Percentiles rank a stretch among this genome's conserved stretches.
Conservation (phyloP, 768 basidiomycete genomes). For the Lactifluus volemus region DNA sequence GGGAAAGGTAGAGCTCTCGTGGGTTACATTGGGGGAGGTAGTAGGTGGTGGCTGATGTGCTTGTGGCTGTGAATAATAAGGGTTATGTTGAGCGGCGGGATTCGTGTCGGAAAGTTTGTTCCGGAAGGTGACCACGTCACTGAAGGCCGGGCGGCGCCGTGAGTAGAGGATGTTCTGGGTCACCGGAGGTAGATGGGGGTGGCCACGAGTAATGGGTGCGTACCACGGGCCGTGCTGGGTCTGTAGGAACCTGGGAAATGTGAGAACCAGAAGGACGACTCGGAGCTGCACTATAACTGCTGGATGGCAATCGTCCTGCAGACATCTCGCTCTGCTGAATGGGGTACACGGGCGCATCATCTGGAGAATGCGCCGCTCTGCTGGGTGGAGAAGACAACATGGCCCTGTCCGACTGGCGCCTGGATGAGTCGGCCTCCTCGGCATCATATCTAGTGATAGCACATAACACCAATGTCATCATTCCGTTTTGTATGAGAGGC, state of each 20-base stretch:
- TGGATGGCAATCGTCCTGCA: not conserved
- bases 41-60: not conserved
- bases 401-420: constrained; percentile 17
- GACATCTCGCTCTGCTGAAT: constrained; percentile 3
- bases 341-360: constrained; percentile 9
- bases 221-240: not conserved
- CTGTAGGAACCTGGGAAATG: not conserved
- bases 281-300: not conserved
- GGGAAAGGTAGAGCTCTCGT: constrained; percentile 8
- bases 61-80: constrained; percentile 6
- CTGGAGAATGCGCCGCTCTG: not conserved
- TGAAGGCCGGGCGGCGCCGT: not conserved
- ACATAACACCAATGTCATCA: constrained; percentile 6
- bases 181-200: constrained; percentile 4
- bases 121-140: not conserved
- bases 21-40: not conserved
- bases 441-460: constrained; percentile 17
- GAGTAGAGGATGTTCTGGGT: not conserved
- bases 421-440: constrained; percentile 18
- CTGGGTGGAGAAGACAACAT: constrained; percentile 7
- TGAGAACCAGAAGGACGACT: not conserved
- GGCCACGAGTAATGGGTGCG: constrained; percentile 10
- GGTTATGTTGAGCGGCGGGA: not conserved
- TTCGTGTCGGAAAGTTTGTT: not conserved
- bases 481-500: not conserved